Evolutionary conservation across 805 yeast genomes (phyloP), one percentile per base, ranked within the genome.

Genomic region (Pachysolen tannophilus): DNA sequence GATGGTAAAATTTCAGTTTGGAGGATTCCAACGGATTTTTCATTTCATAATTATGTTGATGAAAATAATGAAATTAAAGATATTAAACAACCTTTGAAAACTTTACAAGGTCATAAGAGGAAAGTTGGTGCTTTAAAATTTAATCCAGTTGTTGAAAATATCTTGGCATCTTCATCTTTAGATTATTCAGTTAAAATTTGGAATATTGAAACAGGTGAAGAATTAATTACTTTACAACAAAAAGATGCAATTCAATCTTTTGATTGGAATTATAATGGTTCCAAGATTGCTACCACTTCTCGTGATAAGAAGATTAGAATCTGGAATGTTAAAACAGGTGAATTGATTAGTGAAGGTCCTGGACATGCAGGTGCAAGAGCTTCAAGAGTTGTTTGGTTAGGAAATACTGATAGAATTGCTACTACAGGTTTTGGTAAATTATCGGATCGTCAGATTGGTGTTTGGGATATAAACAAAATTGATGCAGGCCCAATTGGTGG

Each of bases 341-440:
- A 79, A 47, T 54, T 88, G 23, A 58, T 88, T 27, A 72, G 82
- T 28, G 95, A 87, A 56, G 96, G 95, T 26, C 65, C 79, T 2
- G 94, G 95, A 13, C 98, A 92, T 54, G 63, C 82, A 3, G 97
- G 97, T 41, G 96, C 97, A 24, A 92, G 92, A 57, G 78, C 84
- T 23, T 72, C 88, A 16, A 76, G 97, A 56, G 82, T 85, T 26
- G 75, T 74, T 11, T 92, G 98, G 97, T 62, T 90, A 41, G 97
- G 97, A 24, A 76, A 84, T 49, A 63, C 81, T 30, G 82, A 88
- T 51, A 72, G 97, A 47, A 62, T 92, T 25, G 82, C 79, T 33
- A 90, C 98, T 26, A 88, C 98, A 7, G 99, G 99, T 2, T 92
- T 92, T 56, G 85, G 95, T 19, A 75, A 82, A 50, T 69, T 84